Base-by-base conservation (phyloP, 805 yeast species). In the Huiozyma naganishii region DNA sequence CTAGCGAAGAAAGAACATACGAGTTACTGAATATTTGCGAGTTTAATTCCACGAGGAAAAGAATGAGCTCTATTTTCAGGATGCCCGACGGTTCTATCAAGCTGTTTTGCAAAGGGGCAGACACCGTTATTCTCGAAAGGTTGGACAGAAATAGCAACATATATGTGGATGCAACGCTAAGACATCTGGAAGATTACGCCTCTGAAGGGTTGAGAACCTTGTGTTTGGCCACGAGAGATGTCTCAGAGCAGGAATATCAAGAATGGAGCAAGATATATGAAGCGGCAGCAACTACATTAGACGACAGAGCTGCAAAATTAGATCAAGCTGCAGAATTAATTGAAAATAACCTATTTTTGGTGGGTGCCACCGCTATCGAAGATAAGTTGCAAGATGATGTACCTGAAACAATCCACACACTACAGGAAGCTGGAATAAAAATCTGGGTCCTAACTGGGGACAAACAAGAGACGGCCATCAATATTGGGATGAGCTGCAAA, bases 401-500 rank as follows among this genome's bases (percentile, higher is more conserved):
- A 17, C 97, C 99, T 2, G 98, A 92, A 52, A 88, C 98, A 1
- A 94, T 92, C 48, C 92, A 86, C 51, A 84, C 95, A 6, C 72
- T 92, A 44, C 98, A 94, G 61, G 87, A 83, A 45, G 99, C 99
- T 0, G 97, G 97, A 11, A 89, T 94, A 51, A 90, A 88, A 61
- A 77, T 92, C 12, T 92, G 99, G 99, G 97, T 92, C 27, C 70
- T 92, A 41, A 92, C 99, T 2, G 99, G 99, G 54, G 99, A 92
- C 60, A 76, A 96, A 62, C 99, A 94, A 62, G 99, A 92, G 62
- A 92, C 99, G 10, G 99, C 99, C 0, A 84, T 92, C 51, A 92
- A 92, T 61, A 92, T 92, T 58, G 99, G 98, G 48, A 88, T 92
- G 97, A 86, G 96, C 55, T 94, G 98, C 70, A 87, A 85, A 58